These are phyloP conservation scores for Groenewaldozyma tartarivorans DNA, from an alignment of 805 yeast genomes.

Conservation along the genomic window DNA sequence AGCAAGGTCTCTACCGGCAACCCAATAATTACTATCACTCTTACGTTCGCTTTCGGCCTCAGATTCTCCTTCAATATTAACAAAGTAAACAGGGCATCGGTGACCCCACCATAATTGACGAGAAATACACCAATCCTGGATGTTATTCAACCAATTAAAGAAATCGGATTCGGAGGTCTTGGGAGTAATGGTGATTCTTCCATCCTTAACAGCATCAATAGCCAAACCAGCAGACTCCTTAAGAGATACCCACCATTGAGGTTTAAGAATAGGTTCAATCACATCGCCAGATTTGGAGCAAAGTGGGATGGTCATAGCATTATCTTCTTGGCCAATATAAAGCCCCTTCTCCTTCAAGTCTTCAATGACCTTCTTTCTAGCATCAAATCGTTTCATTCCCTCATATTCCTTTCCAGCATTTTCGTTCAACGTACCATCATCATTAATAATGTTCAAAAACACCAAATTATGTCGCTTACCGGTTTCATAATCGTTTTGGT, in stretches of 20 bases:
- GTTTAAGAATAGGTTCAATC: slow-evolving; percentile 93
- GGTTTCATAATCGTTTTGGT: slow-evolving; percentile 89
- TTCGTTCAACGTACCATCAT: slow-evolving; percentile 83
- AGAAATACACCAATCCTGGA: slow-evolving; percentile 99
- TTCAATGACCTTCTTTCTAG: slow-evolving; percentile 76
- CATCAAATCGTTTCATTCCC: slow-evolving; percentile 91
- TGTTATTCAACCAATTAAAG: slow-evolving; percentile 89
- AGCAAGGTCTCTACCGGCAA: slow-evolving; percentile 73
- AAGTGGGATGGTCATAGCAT: slow-evolving; percentile 89
- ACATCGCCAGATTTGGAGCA: slow-evolving; percentile 97
- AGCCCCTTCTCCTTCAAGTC: slow-evolving; percentile 65
- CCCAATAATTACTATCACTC: slow-evolving; percentile 72
- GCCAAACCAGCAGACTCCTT: slow-evolving; percentile 82
- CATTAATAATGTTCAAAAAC: slow-evolving; percentile 82
- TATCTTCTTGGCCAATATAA: slow-evolving; percentile 77
- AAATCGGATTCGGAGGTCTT: slow-evolving; percentile 86
- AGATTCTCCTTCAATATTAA: slow-evolving; percentile 57
- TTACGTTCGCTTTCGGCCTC: slow-evolving; percentile 50
- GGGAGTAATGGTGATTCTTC: slow-evolving; percentile 75
- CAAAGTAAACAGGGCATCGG: slow-evolving; percentile 92
- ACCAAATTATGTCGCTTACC: slow-evolving; percentile 92
- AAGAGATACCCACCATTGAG: slow-evolving; percentile 99
- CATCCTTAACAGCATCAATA: slow-evolving; percentile 72
- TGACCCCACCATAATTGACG: slow-evolving; percentile 96
- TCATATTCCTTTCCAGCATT: slow-evolving; percentile 81